Evolutionary conservation across 2,329 filamentous ascomycete species (phyloP).

Genomic region (Rhinocladiella mackenziei): DNA sequence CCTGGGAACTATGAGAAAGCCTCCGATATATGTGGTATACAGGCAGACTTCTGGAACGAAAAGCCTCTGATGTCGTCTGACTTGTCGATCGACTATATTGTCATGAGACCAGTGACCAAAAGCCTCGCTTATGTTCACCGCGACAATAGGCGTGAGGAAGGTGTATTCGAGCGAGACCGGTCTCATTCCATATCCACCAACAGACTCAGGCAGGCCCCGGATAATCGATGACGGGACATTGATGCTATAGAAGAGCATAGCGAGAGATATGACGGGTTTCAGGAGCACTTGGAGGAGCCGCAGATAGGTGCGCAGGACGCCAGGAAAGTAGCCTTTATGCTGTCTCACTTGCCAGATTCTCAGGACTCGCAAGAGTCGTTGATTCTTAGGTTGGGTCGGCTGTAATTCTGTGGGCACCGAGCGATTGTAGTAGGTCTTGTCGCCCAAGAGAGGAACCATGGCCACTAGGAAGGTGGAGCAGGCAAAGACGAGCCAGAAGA

Average conservation of each 20-base stretch:
- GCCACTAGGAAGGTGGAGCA: slow-evolving; percentile 29
- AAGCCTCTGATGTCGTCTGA: slow-evolving; percentile 44
- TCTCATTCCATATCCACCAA: slow-evolving; percentile 45
- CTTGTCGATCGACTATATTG: slow-evolving; percentile 43
- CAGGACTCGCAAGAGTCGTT: slow-evolving; percentile 29
- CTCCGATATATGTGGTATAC: slow-evolving; percentile 44
- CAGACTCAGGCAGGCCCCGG: slow-evolving; percentile 39
- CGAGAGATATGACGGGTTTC: slow-evolving; percentile 37
- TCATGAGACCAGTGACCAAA: slow-evolving; percentile 56
- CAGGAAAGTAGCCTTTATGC: slow-evolving; percentile 30
- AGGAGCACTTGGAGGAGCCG: slow-evolving; percentile 35
- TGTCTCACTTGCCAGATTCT: slow-evolving; percentile 26
- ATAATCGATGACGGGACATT: slow-evolving; percentile 54
- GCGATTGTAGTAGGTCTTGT: slow-evolving; percentile 39
- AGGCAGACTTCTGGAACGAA: slow-evolving; percentile 57
- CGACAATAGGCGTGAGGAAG: slow-evolving; percentile 56
- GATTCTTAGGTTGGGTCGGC: slow-evolving; percentile 17
- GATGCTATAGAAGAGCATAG: slow-evolving; percentile 45
- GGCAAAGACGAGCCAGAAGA: slow-evolving; percentile 35
- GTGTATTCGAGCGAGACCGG: slow-evolving; percentile 50
- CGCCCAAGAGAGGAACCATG: slow-evolving; percentile 33
- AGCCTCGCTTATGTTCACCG: slow-evolving; percentile 50
- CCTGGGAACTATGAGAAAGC: slow-evolving; percentile 49
- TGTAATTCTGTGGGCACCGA: slow-evolving; percentile 9
- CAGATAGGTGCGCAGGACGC: slow-evolving; percentile 32